phyloP scores from a whole-genome alignment of 352 stramenopile species.

The Pythium pyrilobum region DNA sequence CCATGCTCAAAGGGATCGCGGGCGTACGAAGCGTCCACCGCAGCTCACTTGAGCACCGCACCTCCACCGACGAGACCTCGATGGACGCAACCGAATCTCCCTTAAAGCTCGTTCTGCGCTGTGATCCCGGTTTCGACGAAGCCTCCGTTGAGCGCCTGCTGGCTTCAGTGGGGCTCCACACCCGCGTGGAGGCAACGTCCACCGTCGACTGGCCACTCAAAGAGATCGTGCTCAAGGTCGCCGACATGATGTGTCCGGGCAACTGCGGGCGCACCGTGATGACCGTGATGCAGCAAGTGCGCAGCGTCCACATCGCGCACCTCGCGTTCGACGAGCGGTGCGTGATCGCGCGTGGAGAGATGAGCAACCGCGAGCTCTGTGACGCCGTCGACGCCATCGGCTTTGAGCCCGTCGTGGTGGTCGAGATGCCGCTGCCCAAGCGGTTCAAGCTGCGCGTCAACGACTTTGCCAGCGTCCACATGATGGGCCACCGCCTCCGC shows the following conservation, averaged over 20 bases:
- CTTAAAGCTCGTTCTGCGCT: conserved; percentile 25
- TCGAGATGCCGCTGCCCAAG: conserved; percentile 34
- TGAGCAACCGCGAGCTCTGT: conserved; percentile 34
- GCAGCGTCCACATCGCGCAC: conserved; percentile 37
- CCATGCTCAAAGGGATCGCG: conserved; percentile 29
- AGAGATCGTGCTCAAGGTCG: conserved; percentile 58
- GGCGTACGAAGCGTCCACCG: conserved; percentile 53
- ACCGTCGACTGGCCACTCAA: conserved; percentile 42
- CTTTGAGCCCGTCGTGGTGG: conserved; percentile 45
- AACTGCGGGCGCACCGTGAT: conserved; percentile 76
- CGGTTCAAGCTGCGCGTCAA: conserved; percentile 53
- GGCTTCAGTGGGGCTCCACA: conserved; percentile 21
- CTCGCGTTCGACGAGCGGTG: conserved; percentile 57
- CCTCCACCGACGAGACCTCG: background rate
- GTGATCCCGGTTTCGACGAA: conserved; percentile 24
- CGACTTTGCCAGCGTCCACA: conserved; percentile 20
- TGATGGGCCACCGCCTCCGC: conserved; percentile 14
- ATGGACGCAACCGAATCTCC: background rate
- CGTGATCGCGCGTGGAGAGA: conserved; percentile 48
- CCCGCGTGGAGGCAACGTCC: conserved; percentile 32
- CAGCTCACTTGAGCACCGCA: background rate
- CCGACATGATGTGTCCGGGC: conserved; percentile 78
- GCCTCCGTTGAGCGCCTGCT: conserved; percentile 22
- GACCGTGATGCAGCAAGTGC: conserved; percentile 41
- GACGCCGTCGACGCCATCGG: conserved; percentile 43